A percentile compares a stretch with the other conserved stretches of the same genome.
phyloP scores from a whole-genome alignment of 768 basidiomycete species.

The Leccinum longicurvipes region DNA sequence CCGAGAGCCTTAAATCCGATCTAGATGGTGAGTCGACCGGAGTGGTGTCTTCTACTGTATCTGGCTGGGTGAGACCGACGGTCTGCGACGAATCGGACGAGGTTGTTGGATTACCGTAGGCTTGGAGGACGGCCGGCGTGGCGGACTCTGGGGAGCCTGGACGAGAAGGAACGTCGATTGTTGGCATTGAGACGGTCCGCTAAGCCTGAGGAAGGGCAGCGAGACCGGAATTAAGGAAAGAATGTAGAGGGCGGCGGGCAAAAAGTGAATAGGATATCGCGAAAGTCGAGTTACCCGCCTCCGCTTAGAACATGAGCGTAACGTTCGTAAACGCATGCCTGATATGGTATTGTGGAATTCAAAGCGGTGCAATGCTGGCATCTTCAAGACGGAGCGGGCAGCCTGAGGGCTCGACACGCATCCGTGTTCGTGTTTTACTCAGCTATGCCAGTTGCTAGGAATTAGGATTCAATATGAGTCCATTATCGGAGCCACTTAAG shows the following conservation, averaged over 20 bases:
- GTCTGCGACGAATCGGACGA: background rate
- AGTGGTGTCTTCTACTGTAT: slow-evolving; percentile 4
- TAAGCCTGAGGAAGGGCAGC: background rate
- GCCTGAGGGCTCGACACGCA: no score
- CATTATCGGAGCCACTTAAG: background rate
- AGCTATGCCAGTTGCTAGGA: no score
- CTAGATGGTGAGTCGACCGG: slow-evolving; percentile 13
- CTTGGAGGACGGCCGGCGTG: slow-evolving; percentile 26
- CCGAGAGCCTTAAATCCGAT: no score
- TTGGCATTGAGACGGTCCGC: slow-evolving; percentile 10
- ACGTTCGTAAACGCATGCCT: slow-evolving; percentile 34
- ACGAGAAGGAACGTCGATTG: slow-evolving; percentile 5
- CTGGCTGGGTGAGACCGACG: background rate
- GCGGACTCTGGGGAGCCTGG: slow-evolving; percentile 27
- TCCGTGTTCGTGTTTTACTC: no score
- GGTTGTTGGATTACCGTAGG: slow-evolving; percentile 17
- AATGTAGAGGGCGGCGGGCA: slow-evolving; percentile 11
- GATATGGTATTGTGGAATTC: slow-evolving; percentile 14
- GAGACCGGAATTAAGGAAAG: slow-evolving; percentile 5
- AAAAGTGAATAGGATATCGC: slow-evolving; percentile 15
- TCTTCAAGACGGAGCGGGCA: background rate
- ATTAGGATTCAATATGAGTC: no score
- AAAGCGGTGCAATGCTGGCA: background rate
- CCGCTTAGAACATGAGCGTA: slow-evolving; percentile 18
- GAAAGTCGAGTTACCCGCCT: background rate